Evolutionary conservation across 768 basidiomycete genomes (phyloP), one percentile per base, ranked within the genome.

Genomic region (Serendipita sp.): DNA sequence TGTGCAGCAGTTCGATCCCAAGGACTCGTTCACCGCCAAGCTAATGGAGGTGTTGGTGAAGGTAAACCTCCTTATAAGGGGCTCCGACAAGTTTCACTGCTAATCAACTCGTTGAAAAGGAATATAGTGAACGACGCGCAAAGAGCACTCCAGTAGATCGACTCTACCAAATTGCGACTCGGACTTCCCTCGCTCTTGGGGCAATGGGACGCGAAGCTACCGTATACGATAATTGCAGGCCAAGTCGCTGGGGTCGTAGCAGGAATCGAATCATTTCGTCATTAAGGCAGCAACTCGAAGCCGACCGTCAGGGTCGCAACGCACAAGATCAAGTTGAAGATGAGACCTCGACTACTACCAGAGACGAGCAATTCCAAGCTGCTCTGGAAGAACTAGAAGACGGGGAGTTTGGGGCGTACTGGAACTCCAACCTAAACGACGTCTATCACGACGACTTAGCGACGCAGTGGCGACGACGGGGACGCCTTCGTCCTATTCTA

Each of bases 341-440:
- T n/a, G 48, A 11, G 35, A 60, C 56, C 10, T 34, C 36, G 16
- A 60, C 30, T n/a, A n/a, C 56, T 32, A 36, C 18, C 8, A 4
- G 56, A 10, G 56, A 60, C 35, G 28, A 60, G 8, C 35, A 28
- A n/a, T 60, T 60, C 35, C 56, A 60, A 60, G 35, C 23, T 36
- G 56, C 56, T 23, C n/a, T 60, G 34, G 36, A 38, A 4, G 56
- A 60, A 35, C 34, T 60, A 4, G 56, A 60, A 28, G 56, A 60
- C 18, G 56, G 56, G n/a, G 56, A 60, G 56, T 60, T 60, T 60
- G 56, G 56, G 28, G 56, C 56, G 28, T 38, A 60, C n/a, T 60
- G 56, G 56, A 60, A 60, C 34, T 16, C 56, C 34, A 60, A 35
- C 18, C 16, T 60, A 30, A 60, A 60, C 56, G 56, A 60, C 10